Evolutionary conservation across 192 early-diverging fungal genomes (phyloP).

Genomic region (Dispira simplex): DNA sequence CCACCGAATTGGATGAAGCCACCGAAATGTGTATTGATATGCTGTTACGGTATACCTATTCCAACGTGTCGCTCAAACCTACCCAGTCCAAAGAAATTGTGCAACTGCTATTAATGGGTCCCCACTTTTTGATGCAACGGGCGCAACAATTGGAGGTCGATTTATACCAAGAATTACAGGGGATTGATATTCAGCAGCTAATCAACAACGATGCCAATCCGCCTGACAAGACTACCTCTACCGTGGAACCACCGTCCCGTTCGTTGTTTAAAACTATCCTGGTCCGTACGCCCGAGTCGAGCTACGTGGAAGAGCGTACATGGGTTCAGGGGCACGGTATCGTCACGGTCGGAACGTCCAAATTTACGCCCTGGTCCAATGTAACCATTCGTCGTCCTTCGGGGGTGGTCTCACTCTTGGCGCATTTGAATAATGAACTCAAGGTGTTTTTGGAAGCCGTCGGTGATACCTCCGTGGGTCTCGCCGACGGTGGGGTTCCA

Average conservation of each 20-base stretch:
- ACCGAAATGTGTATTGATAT: slow-evolving; percentile 91
- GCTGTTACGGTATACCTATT: slow-evolving; percentile 71
- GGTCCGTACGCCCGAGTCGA: slow-evolving; percentile 17
- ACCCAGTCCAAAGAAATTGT: slow-evolving; percentile 17
- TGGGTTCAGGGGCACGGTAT: slow-evolving; percentile 83
- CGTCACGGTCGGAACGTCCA: slow-evolving; percentile 56
- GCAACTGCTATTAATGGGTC: slow-evolving; percentile 33
- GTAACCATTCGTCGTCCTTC: slow-evolving; percentile 69
- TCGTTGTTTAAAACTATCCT: slow-evolving; percentile 11
- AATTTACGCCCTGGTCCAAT: slow-evolving; percentile 56
- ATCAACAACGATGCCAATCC: slow-evolving; percentile 13
- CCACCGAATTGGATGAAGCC: slow-evolving; percentile 56
- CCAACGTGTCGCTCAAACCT: slow-evolving; percentile 50
- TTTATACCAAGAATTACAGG: neutral
- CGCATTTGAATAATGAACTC: slow-evolving; percentile 24
- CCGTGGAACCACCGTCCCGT: neutral
- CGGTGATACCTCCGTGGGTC: slow-evolving; percentile 14
- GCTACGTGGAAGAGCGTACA: slow-evolving; percentile 38
- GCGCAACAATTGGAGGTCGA: slow-evolving; percentile 1
- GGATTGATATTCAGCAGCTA: neutral
- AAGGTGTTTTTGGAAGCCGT: slow-evolving; percentile 7
- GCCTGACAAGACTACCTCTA: neutral
- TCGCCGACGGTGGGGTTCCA: neutral
- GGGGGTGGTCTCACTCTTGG: slow-evolving; percentile 51
- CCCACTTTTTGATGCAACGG: neutral